A percentile compares a stretch with the other conserved stretches of the same genome.
These are phyloP conservation scores for Carex parvula DNA, from an alignment of 176 grass and related monocot species.

Conservation along the genomic window DNA sequence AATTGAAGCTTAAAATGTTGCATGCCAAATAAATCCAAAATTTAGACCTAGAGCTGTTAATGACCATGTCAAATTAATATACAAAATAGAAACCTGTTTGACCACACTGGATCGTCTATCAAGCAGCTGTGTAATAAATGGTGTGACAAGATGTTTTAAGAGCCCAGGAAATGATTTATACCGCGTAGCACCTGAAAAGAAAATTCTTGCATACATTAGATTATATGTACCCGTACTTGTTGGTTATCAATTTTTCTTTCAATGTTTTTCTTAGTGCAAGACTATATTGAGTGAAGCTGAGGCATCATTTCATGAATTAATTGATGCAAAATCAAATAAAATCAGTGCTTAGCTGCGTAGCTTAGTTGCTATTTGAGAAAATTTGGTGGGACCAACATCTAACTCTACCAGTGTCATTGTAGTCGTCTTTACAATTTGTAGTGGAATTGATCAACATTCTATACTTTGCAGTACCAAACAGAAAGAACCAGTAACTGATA, in stretches of 20 bases:
- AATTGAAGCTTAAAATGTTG: background rate
- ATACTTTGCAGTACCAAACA: background rate
- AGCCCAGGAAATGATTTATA: slow-evolving; percentile 72
- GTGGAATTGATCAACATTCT: background rate
- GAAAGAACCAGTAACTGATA: background rate
- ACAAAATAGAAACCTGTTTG: slow-evolving; percentile 54
- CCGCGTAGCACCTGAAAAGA: slow-evolving; percentile 51
- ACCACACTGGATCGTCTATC: slow-evolving; percentile 82
- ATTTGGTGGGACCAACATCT: background rate
- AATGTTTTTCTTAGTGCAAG: background rate
- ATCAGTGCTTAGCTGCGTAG: background rate
- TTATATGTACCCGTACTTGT: background rate
- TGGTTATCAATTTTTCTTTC: background rate
- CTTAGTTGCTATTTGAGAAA: background rate
- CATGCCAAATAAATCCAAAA: background rate
- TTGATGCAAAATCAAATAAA: background rate
- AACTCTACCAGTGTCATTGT: background rate
- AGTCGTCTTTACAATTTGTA: background rate
- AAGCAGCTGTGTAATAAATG: slow-evolving; percentile 69
- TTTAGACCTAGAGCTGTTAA: background rate
- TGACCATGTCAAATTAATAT: background rate
- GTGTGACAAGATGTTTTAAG: slow-evolving; percentile 68
- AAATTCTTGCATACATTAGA: background rate
- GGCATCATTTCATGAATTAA: background rate
- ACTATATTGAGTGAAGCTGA: background rate